Evolutionary conservation across 2,329 filamentous ascomycete species (phyloP), one percentile per base, ranked within the genome.

Genomic region (Trichophyton mentagrophytes): DNA sequence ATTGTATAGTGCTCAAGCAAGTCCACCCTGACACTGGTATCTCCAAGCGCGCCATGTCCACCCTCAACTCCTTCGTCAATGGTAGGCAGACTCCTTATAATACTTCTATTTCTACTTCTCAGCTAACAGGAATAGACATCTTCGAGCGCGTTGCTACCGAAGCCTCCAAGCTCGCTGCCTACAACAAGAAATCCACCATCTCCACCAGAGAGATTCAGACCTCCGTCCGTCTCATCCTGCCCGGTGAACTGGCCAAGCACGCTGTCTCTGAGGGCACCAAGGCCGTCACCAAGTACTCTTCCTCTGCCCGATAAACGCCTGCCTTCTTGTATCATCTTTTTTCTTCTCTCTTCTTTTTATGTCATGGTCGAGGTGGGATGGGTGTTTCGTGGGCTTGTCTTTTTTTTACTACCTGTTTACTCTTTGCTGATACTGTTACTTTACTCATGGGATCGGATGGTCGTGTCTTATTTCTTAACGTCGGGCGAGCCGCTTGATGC

Each of bases 171-270:
- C 87, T 99, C 64, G 93, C 93, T 69, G 93, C 93, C 66, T 99
- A 99, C 85, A 99, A 99, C 88, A 99, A 97, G 88, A 99, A 99
- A 85, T 97, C 92, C 58, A 99, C 93, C 76, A 99, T 99, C 80
- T 97, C 92, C 60, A 97, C 93, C 69, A 88, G 93, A 74, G 93
- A 99, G 82, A 99, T 99, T 75, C 93, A 99, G 85, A 99, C 93
- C 70, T 96, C 93, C 78, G 93, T 99, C 70, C 88, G 93, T 69
- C 86, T 99, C 65, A 99, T 99, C 79, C 88, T 99, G 60, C 93
- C 93, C 55, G 93, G 93, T 81, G 93, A 99, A 82, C 85, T 99
- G 70, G 93, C 93, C 77, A 99, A 99, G 88, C 93, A 99, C 80
- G 93, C 93, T 69, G 93, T 99, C 57, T 99, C 93, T 71, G 93